Evolutionary conservation across 2,329 filamentous ascomycete species (phyloP).

Genomic region (Paramyrothecium roridum): DNA sequence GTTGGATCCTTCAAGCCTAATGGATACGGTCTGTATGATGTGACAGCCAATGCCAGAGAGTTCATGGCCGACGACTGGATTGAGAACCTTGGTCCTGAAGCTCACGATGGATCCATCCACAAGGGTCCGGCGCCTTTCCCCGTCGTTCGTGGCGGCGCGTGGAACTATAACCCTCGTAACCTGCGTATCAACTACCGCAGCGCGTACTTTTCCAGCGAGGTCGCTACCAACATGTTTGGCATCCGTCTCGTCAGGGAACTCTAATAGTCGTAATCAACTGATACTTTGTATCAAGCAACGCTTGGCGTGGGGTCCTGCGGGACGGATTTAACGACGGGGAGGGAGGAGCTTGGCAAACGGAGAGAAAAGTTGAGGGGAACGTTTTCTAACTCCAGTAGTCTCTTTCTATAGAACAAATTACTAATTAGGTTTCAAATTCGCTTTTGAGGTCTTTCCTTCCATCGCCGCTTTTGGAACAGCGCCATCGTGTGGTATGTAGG

Average conservation of each 20-base stretch:
- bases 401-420: too few relatives aligned
- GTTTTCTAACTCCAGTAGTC: too few relatives aligned
- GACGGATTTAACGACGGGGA: too few relatives aligned
- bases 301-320: too few relatives aligned
- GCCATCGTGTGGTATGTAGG: too few relatives aligned
- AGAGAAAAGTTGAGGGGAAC: too few relatives aligned
- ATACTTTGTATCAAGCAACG: too few relatives aligned
- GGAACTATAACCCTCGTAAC: slow-evolving; percentile 8
- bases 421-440: too few relatives aligned
- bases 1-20: slow-evolving; percentile 10
- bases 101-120: slow-evolving; percentile 6
- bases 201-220: slow-evolving; percentile 7
- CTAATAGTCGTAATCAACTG: background rate
- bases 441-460: too few relatives aligned
- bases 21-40: slow-evolving; percentile 9
- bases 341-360: too few relatives aligned
- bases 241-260: background rate
- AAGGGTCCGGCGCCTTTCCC: slow-evolving; percentile 7
- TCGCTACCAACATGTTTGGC: background rate
- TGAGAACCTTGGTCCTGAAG: background rate
- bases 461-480: too few relatives aligned
- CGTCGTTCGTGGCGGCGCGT: slow-evolving; percentile 8
- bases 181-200: slow-evolving; percentile 10
- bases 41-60: slow-evolving; percentile 10
- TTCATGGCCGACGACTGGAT: slow-evolving; percentile 8